Evolutionary conservation across 345 rosid genomes (phyloP).

Genomic region (Aethionema arabicum): DNA sequence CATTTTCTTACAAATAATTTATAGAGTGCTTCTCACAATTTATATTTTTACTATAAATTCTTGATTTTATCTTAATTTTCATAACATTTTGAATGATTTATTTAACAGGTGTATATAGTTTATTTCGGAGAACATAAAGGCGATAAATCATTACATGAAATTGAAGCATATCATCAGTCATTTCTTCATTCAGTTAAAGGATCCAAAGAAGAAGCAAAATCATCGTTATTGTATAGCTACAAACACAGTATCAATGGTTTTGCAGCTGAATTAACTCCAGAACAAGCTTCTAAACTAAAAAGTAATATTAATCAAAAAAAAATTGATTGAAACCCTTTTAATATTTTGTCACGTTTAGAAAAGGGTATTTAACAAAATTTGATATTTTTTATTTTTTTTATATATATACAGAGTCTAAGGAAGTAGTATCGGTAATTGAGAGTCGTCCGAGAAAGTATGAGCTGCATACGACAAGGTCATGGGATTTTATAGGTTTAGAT

Average conservation of each 20-base stretch:
- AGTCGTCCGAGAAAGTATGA: constrained; percentile 45
- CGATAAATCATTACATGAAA: constrained; percentile 47
- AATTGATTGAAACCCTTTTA: neutral
- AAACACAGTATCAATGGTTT: constrained; percentile 77
- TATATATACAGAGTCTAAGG: constrained; percentile 48
- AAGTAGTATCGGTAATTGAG: constrained; percentile 49
- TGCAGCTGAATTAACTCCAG: constrained; percentile 54
- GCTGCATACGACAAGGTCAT: constrained; percentile 70
- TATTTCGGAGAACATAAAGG: constrained; percentile 56
- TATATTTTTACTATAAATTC: too few species aligned
- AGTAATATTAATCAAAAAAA: neutral
- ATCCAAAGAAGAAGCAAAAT: constrained; percentile 48
- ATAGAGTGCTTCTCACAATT: too few species aligned
- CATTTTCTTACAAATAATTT: too few species aligned
- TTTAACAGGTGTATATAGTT: constrained; percentile 56
- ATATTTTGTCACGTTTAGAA: neutral
- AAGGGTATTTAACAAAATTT: neutral
- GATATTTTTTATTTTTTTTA: neutral
- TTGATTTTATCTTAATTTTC: neutral
- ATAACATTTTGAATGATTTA: neutral
- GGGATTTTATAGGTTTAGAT: constrained; percentile 70
- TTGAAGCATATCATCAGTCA: constrained; percentile 52
- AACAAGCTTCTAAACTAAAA: constrained; percentile 58
- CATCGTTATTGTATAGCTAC: constrained; percentile 75
- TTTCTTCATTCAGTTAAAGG: constrained; percentile 53